Base-by-base conservation (phyloP, 805 yeast species). In the Metschnikowia vanudenii region DNA sequence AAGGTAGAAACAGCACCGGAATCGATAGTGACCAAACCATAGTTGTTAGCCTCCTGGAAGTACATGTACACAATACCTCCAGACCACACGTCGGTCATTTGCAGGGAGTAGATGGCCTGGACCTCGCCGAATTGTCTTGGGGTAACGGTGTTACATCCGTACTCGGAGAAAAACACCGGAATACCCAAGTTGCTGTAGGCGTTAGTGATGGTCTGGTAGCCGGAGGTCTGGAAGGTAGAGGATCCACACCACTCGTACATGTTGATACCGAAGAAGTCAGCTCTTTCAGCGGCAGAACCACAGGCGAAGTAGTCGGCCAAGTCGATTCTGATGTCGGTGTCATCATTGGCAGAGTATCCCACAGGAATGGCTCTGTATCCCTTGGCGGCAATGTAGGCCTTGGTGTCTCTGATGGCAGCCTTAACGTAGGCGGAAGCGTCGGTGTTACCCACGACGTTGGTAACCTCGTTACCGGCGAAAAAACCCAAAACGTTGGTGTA, bases 31-130 rank as follows among this genome's bases (percentile, higher is more conserved):
- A 85, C 91, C 62, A 85, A 76, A 72, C 95, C 92, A 61, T 84
- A 85, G 58, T 85, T 66, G 71, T 85, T 85, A 46, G 69, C 71
- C 73, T 86, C 92, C 72, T 86, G 77, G 69, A 80, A 86, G 72
- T 85, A 86, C 91, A 85, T 81, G 74, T 85, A 86, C 45, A 85
- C 92, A 61, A 86, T 85, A 79, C 92, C 95, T 71, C 95, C 92
- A 41, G 92, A 85, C 94, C 92, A 86, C 50, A 84, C 84, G 64
- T 76, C 85, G 53, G 90, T 85, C 95, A 86, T 86, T 33, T 85
- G 73, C 41, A 64, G 63, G 53, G 83, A 72, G 70, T 77, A 86
- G 33, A 86, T 60, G 49, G 89, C 75, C 37, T 69, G 79, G 54
- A 86, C 86, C 69, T 85, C 92, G 47, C 80, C 73, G 78, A 86